Percentiles rank a stretch among this genome's conserved stretches.
Conservation (phyloP, 306 rosid genomes). For the Leucaena leucocephala region DNA sequence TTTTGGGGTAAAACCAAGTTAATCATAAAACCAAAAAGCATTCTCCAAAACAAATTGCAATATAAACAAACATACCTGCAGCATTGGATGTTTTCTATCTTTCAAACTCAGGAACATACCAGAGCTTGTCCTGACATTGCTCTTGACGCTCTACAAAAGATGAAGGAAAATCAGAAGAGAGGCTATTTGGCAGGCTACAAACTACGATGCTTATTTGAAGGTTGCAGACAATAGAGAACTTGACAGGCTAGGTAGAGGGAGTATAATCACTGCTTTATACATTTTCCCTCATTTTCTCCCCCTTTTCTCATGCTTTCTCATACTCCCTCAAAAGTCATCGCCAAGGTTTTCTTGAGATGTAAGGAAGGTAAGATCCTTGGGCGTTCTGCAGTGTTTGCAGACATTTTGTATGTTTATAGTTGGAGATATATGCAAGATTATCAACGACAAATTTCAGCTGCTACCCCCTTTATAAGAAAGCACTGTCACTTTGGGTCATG, state of each 20-base stretch:
- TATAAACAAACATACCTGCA: constrained; percentile 53
- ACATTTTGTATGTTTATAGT: background rate
- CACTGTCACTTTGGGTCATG: background rate
- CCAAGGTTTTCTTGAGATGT: background rate
- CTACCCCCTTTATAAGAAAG: background rate
- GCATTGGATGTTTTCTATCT: constrained; percentile 73
- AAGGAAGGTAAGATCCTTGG: background rate
- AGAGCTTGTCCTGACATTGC: constrained; percentile 87
- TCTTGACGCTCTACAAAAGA: constrained; percentile 71
- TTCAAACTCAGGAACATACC: constrained; percentile 78
- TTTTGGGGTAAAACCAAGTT: background rate
- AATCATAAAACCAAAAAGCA: background rate
- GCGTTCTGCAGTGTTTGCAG: background rate
- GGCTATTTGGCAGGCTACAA: background rate
- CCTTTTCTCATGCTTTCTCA: background rate
- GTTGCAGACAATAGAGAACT: background rate
- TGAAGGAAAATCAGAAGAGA: constrained; percentile 27
- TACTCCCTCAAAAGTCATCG: background rate
- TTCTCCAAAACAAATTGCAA: background rate
- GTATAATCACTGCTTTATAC: background rate
- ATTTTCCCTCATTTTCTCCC: background rate
- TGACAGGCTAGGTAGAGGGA: background rate
- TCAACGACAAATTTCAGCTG: background rate
- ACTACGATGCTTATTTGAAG: background rate
- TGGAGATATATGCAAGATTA: background rate